Base-by-base conservation (phyloP, 495 filamentous ascomycete species). In the Trichoderma orchidacearum region DNA sequence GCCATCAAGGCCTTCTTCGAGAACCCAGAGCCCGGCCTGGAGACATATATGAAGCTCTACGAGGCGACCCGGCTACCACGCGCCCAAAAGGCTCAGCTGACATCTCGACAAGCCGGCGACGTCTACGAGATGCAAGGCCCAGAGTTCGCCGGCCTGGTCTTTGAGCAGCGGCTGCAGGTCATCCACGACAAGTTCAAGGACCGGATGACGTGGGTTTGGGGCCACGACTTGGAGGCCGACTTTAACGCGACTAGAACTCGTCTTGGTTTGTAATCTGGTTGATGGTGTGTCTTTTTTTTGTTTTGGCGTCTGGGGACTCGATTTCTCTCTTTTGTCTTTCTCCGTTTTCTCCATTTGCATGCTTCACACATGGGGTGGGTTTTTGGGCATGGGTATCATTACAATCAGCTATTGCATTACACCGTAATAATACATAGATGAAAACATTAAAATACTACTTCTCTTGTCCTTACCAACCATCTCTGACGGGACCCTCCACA, bases 31-130 rank as follows among this genome's bases (percentile, higher is more conserved):
- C 28, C 21, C 32, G 27, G 65, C 56, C 41, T 58, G 0, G 55
- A 57, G 15, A 57, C 55, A 25, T 57, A 52, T 30, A 57, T 66
- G 53, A 57, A 57, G 17, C 61, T 72, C 8, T 71, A 72, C 52
- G 69, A 72, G 61, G 59, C 58, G 5, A 65, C 66, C 3, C 58
- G 70, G 9, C 59, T 68, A 8, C 69, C 70, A 0, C 59, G 69
- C 35, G 69, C 68, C 4, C 68, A 72, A 56, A 67, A 67, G 48
- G 62, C 62, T n/a, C 69, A 72, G 56, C 51, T 57, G 23, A 68
- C 66, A 1, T 61, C 64, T 18, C 56, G 69, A 4, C 62, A 67
- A 30, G 63, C 67, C 1, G 69, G 68, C 8, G 59, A 68, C 31
- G 62, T 67, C 0, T 70, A 70, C 51, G 68, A 68, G 35, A 64